phyloP scores from a whole-genome alignment of 495 filamentous ascomycete genomes.

The Achaetomiella virescens region DNA sequence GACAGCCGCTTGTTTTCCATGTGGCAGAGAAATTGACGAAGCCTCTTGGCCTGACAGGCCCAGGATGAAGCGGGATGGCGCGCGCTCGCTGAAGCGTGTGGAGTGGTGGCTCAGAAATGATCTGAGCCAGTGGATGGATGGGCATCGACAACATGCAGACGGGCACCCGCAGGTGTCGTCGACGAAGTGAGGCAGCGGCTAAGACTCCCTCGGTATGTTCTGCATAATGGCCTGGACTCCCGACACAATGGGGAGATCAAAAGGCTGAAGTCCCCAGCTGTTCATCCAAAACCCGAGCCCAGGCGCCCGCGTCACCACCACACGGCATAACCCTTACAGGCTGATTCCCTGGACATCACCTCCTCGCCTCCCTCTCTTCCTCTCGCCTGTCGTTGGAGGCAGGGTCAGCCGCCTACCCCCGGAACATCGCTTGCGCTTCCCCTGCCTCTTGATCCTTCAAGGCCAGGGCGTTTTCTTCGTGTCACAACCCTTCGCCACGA shows the following conservation, averaged over 20 bases:
- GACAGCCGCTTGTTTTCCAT: slow-evolving; percentile 9
- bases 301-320: background rate
- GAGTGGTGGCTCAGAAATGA: background rate
- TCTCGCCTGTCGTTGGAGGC: background rate
- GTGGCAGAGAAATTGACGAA: background rate
- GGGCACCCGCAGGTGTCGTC: slow-evolving; percentile 1
- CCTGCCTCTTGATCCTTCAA: too few species aligned
- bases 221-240: slow-evolving; percentile 1
- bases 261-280: background rate
- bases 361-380: background rate
- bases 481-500: background rate
- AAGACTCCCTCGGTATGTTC: background rate
- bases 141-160: slow-evolving; percentile 5
- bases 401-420: too few species aligned
- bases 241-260: background rate
- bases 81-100: slow-evolving; percentile 10
- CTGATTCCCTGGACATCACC: slow-evolving; percentile 7
- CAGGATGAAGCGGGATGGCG: slow-evolving; percentile 8
- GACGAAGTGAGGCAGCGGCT: background rate
- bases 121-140: slow-evolving; percentile 3
- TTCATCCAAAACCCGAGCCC: background rate
- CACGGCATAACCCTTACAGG: background rate
- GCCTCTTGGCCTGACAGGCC: background rate
- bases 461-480: background rate
- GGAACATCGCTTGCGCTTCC: too few species aligned